phyloP scores from a whole-genome alignment of 2,329 filamentous ascomycete genomes.

The Pseudomassariella vexata region DNA sequence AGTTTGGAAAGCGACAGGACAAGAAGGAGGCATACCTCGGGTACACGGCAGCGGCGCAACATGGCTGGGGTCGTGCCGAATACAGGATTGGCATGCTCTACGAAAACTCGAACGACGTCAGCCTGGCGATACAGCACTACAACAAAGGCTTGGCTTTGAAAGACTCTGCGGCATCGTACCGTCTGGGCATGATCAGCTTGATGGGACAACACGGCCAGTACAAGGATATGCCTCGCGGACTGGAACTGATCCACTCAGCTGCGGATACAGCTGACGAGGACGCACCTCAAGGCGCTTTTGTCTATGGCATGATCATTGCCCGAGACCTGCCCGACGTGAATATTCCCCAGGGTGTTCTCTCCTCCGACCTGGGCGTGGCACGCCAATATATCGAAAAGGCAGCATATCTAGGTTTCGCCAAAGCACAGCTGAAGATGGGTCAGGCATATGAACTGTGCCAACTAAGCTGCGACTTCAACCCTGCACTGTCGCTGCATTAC shows the following conservation, averaged over 20 bases:
- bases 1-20: constrained; percentile 84
- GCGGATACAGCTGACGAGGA: constrained; percentile 91
- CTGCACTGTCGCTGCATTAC: constrained; percentile 88
- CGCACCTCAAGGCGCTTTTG: constrained; percentile 90
- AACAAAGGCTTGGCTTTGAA: constrained; percentile 70
- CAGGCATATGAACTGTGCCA: constrained; percentile 92
- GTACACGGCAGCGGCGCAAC: constrained; percentile 79
- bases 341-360: constrained; percentile 65
- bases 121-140: constrained; percentile 89
- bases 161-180: constrained; percentile 82
- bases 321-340: constrained; percentile 86
- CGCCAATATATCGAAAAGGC: constrained; percentile 93
- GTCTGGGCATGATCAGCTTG: constrained; percentile 95
- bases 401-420: constrained; percentile 90
- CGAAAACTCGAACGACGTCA: constrained; percentile 87
- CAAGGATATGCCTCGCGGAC: constrained; percentile 71
- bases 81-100: constrained; percentile 99
- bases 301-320: constrained; percentile 90
- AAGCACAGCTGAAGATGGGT: constrained; percentile 96
- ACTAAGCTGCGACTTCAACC: constrained; percentile 90
- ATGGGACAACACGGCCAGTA: constrained; percentile 87
- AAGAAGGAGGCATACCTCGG: constrained; percentile 90
- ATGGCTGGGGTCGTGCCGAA: constrained; percentile 81
- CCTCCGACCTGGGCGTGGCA: constrained; percentile 66
- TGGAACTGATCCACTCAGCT: constrained; percentile 77